Percentiles rank a stretch among this genome's conserved stretches.
Evolutionary conservation across 345 rosid species (phyloP).

Genomic region (Eucalyptus brandiana): DNA sequence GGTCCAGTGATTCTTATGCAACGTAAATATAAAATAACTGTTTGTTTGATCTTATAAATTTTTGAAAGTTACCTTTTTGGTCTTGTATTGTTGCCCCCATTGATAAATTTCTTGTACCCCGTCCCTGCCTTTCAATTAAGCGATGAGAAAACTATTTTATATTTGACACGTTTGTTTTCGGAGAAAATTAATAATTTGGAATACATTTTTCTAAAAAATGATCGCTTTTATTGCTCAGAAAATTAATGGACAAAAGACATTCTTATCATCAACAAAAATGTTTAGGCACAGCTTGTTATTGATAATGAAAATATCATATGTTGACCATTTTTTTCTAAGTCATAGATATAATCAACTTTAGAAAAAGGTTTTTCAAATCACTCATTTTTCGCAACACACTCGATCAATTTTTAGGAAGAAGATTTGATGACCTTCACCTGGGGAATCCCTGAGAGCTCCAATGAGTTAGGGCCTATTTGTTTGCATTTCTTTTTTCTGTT

Average conservation of each 20-base stretch:
- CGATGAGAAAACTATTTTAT: background rate
- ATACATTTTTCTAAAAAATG: background rate
- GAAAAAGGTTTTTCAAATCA: too few relatives aligned
- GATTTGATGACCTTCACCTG: too few relatives aligned
- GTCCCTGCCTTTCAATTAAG: background rate
- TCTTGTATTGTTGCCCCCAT: background rate
- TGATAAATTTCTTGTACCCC: background rate
- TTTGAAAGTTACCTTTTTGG: background rate
- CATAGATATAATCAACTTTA: too few relatives aligned
- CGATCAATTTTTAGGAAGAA: too few relatives aligned
- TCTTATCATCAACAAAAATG: background rate
- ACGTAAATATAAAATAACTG: background rate
- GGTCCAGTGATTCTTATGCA: background rate
- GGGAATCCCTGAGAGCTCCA: too few relatives aligned
- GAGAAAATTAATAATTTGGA: background rate
- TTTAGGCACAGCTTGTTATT: background rate
- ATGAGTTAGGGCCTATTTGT: too few relatives aligned
- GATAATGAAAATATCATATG: background rate
- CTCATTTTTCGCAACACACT: too few relatives aligned
- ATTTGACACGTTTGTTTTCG: background rate
- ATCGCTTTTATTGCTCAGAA: background rate
- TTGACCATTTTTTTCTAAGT: background rate
- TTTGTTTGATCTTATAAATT: background rate
- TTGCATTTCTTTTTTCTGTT: too few relatives aligned
- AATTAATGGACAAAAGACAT: background rate